These are phyloP conservation scores for Silene uniflora DNA, from an alignment of 148 eudicot species.

Conservation along the genomic window DNA sequence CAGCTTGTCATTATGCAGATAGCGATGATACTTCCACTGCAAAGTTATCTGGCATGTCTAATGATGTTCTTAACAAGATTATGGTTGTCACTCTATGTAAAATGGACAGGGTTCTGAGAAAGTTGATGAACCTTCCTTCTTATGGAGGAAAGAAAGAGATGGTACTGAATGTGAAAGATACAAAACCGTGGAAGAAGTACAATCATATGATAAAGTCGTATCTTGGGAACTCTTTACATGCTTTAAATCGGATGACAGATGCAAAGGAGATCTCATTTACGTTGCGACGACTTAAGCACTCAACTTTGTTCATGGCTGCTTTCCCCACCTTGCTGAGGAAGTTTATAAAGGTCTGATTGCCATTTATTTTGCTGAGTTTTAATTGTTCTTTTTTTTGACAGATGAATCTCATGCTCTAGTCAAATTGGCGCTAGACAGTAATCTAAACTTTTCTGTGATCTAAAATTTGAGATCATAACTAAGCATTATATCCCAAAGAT, in stretches of 20 bases:
- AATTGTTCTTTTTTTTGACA: not conserved
- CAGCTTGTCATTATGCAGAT: constrained; percentile 95
- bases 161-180: constrained; percentile 47
- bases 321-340: constrained; percentile 87
- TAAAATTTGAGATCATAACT: not conserved
- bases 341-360: constrained; percentile 69
- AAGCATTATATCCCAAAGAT: not conserved
- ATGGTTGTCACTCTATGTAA: constrained; percentile 74
- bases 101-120: constrained; percentile 78
- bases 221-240: constrained; percentile 88
- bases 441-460: not conserved
- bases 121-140: constrained; percentile 62
- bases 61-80: constrained; percentile 82
- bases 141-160: constrained; percentile 84
- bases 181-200: constrained; percentile 73
- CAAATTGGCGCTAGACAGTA: not conserved
- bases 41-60: constrained; percentile 73
- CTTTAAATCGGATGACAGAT: constrained; percentile 94
- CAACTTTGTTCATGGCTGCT: constrained; percentile 84
- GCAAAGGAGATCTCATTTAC: constrained; percentile 77
- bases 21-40: constrained; percentile 48
- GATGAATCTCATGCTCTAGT: not conserved
- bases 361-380: not conserved
- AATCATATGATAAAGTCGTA: constrained; percentile 85
- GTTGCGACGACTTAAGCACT: constrained; percentile 59